Conservation (phyloP, 2,329 filamentous ascomycete genomes). For the Domatiomyces globalis region DNA sequence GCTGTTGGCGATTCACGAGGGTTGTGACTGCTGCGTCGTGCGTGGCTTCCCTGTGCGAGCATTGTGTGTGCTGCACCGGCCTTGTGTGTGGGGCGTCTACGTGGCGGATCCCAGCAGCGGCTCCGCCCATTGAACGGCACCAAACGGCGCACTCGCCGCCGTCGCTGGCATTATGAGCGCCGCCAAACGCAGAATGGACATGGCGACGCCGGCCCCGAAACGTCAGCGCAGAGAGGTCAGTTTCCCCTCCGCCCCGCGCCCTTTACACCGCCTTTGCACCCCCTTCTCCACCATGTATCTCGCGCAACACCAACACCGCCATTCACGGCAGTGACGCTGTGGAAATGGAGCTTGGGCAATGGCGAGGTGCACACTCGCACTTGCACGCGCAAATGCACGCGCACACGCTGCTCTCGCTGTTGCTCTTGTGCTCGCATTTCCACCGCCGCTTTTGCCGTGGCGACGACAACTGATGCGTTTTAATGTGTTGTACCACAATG, state of each 20-base stretch:
- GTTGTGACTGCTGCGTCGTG: background rate
- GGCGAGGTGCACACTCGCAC: background rate
- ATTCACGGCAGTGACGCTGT: background rate
- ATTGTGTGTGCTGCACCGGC: background rate
- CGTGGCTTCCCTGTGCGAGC: background rate
- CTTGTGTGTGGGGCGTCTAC: background rate
- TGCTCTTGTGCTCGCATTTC: background rate
- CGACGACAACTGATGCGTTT: background rate
- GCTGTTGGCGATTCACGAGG: background rate
- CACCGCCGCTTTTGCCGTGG: background rate
- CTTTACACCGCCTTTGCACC: background rate
- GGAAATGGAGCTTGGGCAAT: background rate
- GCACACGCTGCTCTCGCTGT: background rate
- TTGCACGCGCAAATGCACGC: background rate
- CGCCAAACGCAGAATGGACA: background rate
- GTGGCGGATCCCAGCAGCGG: background rate
- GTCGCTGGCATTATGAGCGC: background rate
- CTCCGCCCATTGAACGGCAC: background rate
- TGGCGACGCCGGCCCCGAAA: background rate
- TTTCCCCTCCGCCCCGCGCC: background rate
- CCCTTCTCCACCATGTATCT: slow-evolving; percentile 5
- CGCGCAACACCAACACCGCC: background rate
- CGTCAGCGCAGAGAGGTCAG: background rate
- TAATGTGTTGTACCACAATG: background rate
- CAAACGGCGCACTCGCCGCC: background rate